A percentile compares a stretch with the other conserved stretches of the same genome.
These are phyloP conservation scores for Pythium phragmitis DNA, from an alignment of 352 stramenopile species.

Conservation along the genomic window DNA sequence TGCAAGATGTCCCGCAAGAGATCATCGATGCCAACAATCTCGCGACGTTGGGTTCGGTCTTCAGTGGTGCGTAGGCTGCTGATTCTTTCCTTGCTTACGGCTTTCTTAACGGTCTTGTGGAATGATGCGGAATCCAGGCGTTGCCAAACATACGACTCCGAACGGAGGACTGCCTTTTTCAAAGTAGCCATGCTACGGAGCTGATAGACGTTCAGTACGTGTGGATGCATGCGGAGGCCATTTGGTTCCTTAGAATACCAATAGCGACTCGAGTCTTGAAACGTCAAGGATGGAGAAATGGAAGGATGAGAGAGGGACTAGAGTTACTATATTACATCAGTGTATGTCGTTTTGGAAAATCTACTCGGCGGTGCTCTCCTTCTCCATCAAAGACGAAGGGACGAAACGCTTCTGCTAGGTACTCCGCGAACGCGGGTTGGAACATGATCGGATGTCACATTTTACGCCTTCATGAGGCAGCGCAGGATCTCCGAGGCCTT, in stretches of 20 bases:
- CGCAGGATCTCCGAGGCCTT: conserved; percentile 57
- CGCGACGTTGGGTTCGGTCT: conserved; percentile 65
- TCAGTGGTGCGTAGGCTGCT: conserved; percentile 41
- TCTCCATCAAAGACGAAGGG: neutral
- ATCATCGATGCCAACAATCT: conserved; percentile 80
- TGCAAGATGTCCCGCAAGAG: conserved; percentile 75
- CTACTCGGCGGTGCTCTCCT: neutral
- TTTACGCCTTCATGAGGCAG: conserved; percentile 42
- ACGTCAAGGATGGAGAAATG: neutral
- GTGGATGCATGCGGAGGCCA: neutral
- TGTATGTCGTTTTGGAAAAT: conserved; percentile 19
- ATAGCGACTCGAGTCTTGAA: conserved; percentile 3
- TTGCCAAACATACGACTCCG: conserved; percentile 2
- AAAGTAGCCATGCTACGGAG: neutral
- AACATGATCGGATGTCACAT: neutral
- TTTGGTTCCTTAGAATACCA: neutral
- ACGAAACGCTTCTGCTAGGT: conserved; percentile 4
- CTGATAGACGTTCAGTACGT: neutral
- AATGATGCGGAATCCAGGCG: neutral
- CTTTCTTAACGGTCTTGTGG: too few species aligned
- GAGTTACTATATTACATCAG: conserved; percentile 29
- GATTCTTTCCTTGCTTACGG: too few species aligned
- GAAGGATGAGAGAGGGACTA: conserved; percentile 4
- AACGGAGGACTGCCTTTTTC: conserved; percentile 4
- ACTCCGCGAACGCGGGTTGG: conserved; percentile 7